phyloP scores from a whole-genome alignment of 768 basidiomycete genomes.

The Lactarius quietus region DNA sequence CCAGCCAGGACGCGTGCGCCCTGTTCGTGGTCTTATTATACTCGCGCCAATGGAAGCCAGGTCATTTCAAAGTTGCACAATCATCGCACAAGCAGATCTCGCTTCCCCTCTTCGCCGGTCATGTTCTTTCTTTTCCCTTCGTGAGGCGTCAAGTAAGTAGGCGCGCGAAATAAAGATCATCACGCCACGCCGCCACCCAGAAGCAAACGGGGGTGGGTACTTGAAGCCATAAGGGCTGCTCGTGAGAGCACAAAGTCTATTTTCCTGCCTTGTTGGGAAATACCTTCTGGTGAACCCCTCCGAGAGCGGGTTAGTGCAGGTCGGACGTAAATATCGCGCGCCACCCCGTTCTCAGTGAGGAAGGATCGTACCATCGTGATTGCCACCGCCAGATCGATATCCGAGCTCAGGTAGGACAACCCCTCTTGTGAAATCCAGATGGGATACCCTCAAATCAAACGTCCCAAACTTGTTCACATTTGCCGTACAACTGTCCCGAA shows the following conservation, averaged over 20 bases:
- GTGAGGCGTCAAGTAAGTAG: background rate
- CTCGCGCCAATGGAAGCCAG: background rate
- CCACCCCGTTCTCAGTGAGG: background rate
- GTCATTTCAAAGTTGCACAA: background rate
- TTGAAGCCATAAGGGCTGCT: background rate
- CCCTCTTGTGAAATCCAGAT: background rate
- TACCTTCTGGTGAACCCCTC: background rate
- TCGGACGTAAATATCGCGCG: background rate
- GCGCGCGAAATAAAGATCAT: background rate
- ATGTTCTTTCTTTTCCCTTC: background rate
- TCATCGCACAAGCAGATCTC: constrained; percentile 10
- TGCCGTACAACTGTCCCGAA: constrained; percentile 24
- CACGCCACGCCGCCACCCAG: background rate
- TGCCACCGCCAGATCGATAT: background rate
- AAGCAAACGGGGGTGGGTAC: background rate
- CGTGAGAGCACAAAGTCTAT: constrained; percentile 5
- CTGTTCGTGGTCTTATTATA: background rate
- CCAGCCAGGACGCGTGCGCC: background rate
- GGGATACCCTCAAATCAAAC: background rate
- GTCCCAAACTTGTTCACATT: constrained; percentile 14
- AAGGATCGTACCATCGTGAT: background rate
- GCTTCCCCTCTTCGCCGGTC: constrained; percentile 5
- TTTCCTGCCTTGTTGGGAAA: background rate
- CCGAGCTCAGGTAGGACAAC: background rate
- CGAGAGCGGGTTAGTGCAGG: background rate